Conservation (phyloP, 306 rosid species). For the Lathyrus oleraceus region DNA sequence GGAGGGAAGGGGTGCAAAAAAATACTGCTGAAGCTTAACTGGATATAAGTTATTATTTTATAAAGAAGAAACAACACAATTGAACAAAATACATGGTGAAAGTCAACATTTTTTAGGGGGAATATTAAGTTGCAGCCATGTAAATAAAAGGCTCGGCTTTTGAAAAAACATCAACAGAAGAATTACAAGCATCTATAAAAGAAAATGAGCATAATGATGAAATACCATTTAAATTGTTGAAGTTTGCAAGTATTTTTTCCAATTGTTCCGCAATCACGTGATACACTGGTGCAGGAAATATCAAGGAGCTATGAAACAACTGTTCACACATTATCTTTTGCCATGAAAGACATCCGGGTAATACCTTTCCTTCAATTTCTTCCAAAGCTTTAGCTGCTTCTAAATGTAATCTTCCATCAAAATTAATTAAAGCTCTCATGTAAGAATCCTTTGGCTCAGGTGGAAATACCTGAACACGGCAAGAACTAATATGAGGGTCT, state of each 20-base stretch:
- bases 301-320: constrained; percentile 71
- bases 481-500: constrained; percentile 48
- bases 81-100: not conserved
- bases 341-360: constrained; percentile 80
- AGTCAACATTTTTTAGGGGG: not conserved
- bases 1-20: not conserved
- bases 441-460: constrained; percentile 65
- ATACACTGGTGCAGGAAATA: constrained; percentile 63
- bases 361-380: constrained; percentile 72
- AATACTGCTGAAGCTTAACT: not conserved
- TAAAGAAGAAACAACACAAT: not conserved
- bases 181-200: constrained; percentile 26
- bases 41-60: not conserved
- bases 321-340: constrained; percentile 88
- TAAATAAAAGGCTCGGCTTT: constrained; percentile 14
- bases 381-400: constrained; percentile 96
- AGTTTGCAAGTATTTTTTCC: constrained; percentile 54
- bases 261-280: constrained; percentile 59
- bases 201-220: constrained; percentile 20
- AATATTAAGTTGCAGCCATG: not conserved
- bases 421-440: constrained; percentile 69
- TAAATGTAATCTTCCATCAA: constrained; percentile 90
- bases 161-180: constrained; percentile 6
- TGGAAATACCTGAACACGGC: constrained; percentile 66
- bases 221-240: constrained; percentile 56